A percentile compares a stretch with the other conserved stretches of the same genome.
These are phyloP conservation scores for Phylloporus scabripes DNA, from an alignment of 768 basidiomycete genomes.

Conservation along the genomic window DNA sequence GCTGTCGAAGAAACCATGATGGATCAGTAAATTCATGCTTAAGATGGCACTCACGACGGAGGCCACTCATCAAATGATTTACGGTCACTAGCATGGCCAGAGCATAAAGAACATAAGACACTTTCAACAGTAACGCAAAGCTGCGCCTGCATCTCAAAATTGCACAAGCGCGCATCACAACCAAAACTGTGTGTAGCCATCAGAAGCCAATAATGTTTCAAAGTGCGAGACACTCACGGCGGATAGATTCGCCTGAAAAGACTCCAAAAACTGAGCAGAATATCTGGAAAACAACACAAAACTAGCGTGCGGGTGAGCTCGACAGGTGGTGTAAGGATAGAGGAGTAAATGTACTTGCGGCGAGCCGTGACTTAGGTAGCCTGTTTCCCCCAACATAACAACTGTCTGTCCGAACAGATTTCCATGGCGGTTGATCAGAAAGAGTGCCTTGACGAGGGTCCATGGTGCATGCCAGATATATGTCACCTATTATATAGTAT, in stretches of 20 bases:
- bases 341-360: background rate
- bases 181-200: conserved; percentile 14
- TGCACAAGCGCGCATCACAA: conserved; percentile 23
- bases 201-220: background rate
- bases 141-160: conserved; percentile 13
- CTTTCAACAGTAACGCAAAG: background rate
- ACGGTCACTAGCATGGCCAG: background rate
- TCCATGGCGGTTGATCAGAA: conserved; percentile 14
- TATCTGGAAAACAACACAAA: conserved; percentile 3
- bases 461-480: conserved; percentile 17
- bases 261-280: background rate
- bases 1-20: conserved; percentile 2
- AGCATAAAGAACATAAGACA: conserved; percentile 10
- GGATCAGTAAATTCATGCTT: background rate
- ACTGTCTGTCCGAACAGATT: conserved; percentile 19
- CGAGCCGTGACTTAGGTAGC: conserved; percentile 12
- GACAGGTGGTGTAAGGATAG: background rate
- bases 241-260: conserved; percentile 10
- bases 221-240: conserved; percentile 3
- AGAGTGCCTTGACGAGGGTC: conserved; percentile 10
- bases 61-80: background rate
- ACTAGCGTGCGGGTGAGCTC: background rate
- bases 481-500: conserved; percentile 9
- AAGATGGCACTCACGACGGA: background rate
- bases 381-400: conserved; percentile 19